phyloP scores from a whole-genome alignment of 2,329 filamentous ascomycete genomes.

The Clonostachys solani region DNA sequence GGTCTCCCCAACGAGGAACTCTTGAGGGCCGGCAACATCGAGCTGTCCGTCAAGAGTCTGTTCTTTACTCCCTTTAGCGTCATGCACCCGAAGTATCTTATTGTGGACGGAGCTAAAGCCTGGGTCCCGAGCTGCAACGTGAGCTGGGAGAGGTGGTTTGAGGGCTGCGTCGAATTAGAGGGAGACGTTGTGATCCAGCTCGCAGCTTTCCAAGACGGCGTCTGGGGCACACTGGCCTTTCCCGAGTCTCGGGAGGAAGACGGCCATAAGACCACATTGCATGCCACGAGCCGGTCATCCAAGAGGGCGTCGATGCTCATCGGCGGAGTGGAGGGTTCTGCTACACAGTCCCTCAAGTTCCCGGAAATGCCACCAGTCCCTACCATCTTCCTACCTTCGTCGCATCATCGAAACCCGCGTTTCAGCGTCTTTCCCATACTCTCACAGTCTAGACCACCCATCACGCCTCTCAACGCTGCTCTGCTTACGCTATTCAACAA shows the following conservation, averaged over 20 bases:
- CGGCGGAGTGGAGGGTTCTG: slow-evolving; percentile 6
- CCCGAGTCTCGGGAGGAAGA: background rate
- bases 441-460: slow-evolving; percentile 42
- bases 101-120: slow-evolving; percentile 63
- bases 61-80: slow-evolving; percentile 79
- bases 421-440: slow-evolving; percentile 57
- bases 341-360: slow-evolving; percentile 21
- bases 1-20: slow-evolving; percentile 55
- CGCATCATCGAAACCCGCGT: slow-evolving; percentile 65
- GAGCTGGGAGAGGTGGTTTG: slow-evolving; percentile 85
- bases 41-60: slow-evolving; percentile 69
- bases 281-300: background rate
- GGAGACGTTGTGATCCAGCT: slow-evolving; percentile 60
- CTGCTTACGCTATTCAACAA: slow-evolving; percentile 55
- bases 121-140: slow-evolving; percentile 80
- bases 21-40: slow-evolving; percentile 53
- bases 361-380: slow-evolving; percentile 23
- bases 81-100: slow-evolving; percentile 83
- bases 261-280: background rate
- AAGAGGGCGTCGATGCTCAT: slow-evolving; percentile 4
- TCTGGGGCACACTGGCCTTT: slow-evolving; percentile 50
- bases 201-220: slow-evolving; percentile 59
- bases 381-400: slow-evolving; percentile 68
- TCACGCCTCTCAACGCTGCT: slow-evolving; percentile 64
- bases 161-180: slow-evolving; percentile 65